Base-by-base conservation (phyloP, 179 eudicot genomes). In the Pouteria campechiana region DNA sequence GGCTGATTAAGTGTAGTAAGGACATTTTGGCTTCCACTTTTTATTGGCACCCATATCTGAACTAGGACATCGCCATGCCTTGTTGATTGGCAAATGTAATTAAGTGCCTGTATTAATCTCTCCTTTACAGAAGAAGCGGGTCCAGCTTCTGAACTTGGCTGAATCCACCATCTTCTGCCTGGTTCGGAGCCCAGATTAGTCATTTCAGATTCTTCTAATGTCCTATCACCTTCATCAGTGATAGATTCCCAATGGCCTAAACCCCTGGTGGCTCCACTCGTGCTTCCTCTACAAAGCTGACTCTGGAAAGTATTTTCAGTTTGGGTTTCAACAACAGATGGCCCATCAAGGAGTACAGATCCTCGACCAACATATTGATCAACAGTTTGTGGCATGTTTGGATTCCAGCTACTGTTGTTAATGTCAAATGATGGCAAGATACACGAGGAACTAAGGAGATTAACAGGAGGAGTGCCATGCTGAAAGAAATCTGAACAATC, bases 31-130 rank as follows among this genome's bases (percentile, higher is more conserved):
- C 70, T 47, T 21, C 73, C 81, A 68, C 50, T 79, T 33, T 46
- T 72, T 40, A 73, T 59, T 17, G 96, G 94, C 36, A 83, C 78
- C 96, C 96, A 87, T 52, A 79, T 61, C 55, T 87, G 94, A 63
- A 87, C 69, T 12, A 87, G 87, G 35, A 75, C 65, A 52, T 80
- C 79, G 49, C 73, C 56, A 15, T 79, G 60, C 29, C 48, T 72
- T 24, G 72, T 63, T 41, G 57, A 47, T 22, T 75, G 68, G 33
- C 47, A 67, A 23, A 83, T 63, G 48, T 60, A 41, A 2, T 54
- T 52, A 11, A 83, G 55, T 10, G 84, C 96, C 43, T 41, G 57
- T 47, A 61, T 68, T 55, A 87, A 46, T 58, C 76, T 75, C 33
- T 70, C 63, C 44, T 55, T 72, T 37, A 81, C 70, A 1, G 81